Conservation (phyloP, 352 stramenopile species). For the Globisporangium ultimum region DNA sequence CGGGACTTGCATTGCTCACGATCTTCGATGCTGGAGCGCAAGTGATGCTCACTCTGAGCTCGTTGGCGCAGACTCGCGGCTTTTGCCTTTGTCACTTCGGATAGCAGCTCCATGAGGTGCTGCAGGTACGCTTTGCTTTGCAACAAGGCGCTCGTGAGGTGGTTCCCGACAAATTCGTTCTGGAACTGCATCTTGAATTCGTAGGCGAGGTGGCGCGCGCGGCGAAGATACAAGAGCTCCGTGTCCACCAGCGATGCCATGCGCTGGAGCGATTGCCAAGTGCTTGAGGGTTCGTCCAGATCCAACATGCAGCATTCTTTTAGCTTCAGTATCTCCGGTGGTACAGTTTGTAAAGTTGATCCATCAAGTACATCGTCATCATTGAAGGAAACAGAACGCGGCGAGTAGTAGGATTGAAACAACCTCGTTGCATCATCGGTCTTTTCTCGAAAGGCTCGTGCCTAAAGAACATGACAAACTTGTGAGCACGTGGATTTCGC, state of each 20-base stretch:
- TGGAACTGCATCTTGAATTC: slow-evolving; percentile 28
- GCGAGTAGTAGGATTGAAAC: slow-evolving; percentile 13
- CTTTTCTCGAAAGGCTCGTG: not conserved
- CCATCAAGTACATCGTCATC: not conserved
- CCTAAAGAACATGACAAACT: not conserved
- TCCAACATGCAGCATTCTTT: slow-evolving; percentile 15
- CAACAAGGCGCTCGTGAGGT: slow-evolving; percentile 11
- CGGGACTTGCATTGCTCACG: slow-evolving; percentile 19
- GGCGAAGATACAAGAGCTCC: slow-evolving; percentile 8
- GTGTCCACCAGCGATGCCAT: slow-evolving; percentile 9
- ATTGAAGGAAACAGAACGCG: not conserved
- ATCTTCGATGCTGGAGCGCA: slow-evolving; percentile 15
- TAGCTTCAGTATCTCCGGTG: slow-evolving; percentile 6
- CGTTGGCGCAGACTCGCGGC: slow-evolving; percentile 9
- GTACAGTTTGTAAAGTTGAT: not conserved
- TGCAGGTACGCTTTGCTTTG: slow-evolving; percentile 8
- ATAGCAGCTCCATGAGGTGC: slow-evolving; percentile 12
- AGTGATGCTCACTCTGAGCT: slow-evolving; percentile 6
- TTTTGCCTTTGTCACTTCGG: slow-evolving; percentile 4
- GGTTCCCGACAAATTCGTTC: slow-evolving; percentile 9
- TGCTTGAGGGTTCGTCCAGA: not conserved
- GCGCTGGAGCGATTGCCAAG: slow-evolving; percentile 12
- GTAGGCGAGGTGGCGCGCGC: slow-evolving; percentile 3
- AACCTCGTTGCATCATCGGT: not conserved
- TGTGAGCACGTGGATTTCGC: not conserved